Evolutionary conservation across 148 eudicot species (phyloP).

Genomic region (Vaccinium myrtillus): DNA sequence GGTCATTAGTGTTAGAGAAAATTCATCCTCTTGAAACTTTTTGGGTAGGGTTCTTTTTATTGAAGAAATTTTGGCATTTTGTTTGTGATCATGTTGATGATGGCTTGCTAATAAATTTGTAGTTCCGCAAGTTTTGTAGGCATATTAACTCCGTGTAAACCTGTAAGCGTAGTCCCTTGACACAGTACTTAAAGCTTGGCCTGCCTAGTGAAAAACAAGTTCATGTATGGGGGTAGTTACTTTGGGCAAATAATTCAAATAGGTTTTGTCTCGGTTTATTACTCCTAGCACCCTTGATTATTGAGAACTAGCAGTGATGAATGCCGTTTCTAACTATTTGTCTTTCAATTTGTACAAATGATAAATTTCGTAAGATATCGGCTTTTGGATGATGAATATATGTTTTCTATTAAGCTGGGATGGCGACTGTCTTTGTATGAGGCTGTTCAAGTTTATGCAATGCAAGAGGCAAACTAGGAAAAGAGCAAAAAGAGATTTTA

Average conservation of each 20-base stretch:
- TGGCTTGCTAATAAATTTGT: neutral
- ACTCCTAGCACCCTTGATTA: neutral
- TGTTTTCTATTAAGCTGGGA: neutral
- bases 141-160: neutral
- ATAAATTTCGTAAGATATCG: neutral
- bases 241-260: neutral
- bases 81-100: neutral
- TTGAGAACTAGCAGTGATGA: neutral
- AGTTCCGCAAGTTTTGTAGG: neutral
- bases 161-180: neutral
- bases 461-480: neutral
- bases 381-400: neutral
- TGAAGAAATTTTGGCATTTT: neutral
- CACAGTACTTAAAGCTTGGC: neutral
- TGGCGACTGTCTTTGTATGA: neutral
- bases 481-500: neutral
- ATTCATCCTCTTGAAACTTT: neutral
- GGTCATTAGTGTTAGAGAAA: neutral
- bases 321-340: neutral
- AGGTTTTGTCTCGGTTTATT: neutral
- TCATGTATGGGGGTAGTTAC: neutral
- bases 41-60: neutral
- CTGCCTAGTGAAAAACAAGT: neutral
- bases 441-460: neutral
- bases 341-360: neutral